A percentile compares a stretch with the other conserved stretches of the same genome.
phyloP scores from a whole-genome alignment of 495 filamentous ascomycete species.

The Sabuloglossum arenarium region DNA sequence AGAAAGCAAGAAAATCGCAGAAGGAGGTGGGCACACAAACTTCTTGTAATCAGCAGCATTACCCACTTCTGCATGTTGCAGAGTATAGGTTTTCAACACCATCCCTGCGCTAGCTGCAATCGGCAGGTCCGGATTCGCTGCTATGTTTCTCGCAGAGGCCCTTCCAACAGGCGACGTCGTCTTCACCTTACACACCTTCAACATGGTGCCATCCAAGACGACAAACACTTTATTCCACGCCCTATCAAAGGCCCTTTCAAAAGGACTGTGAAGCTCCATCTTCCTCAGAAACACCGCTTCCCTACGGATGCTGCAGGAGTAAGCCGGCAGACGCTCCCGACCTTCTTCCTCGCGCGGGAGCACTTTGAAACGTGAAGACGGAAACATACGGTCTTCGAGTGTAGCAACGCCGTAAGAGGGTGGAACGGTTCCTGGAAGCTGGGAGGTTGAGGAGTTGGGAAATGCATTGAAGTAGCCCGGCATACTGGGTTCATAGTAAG shows the following conservation, averaged over 20 bases:
- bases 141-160: conserved; percentile 7
- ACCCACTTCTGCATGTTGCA: conserved; percentile 45
- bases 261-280: conserved; percentile 34
- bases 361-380: not conserved
- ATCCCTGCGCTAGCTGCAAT: conserved; percentile 20
- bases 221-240: conserved; percentile 35
- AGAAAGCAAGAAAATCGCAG: not conserved
- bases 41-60: conserved; percentile 42
- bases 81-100: conserved; percentile 32
- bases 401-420: not conserved
- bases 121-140: conserved; percentile 21
- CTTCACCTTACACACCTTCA: conserved; percentile 34
- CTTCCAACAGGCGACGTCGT: conserved; percentile 20
- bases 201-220: conserved; percentile 35
- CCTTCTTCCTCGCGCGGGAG: conserved; percentile 21
- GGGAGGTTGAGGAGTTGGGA: not conserved
- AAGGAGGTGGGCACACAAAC: conserved; percentile 20
- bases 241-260: conserved; percentile 27
- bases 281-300: conserved; percentile 33
- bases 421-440: not conserved
- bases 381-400: not conserved
- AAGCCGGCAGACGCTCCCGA: conserved; percentile 27
- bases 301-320: conserved; percentile 30
- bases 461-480: not conserved
- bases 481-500: not conserved